A percentile compares a stretch with the other conserved stretches of the same genome.
phyloP scores from a whole-genome alignment of 2,329 filamentous ascomycete genomes.

The Epichloe festucae region DNA sequence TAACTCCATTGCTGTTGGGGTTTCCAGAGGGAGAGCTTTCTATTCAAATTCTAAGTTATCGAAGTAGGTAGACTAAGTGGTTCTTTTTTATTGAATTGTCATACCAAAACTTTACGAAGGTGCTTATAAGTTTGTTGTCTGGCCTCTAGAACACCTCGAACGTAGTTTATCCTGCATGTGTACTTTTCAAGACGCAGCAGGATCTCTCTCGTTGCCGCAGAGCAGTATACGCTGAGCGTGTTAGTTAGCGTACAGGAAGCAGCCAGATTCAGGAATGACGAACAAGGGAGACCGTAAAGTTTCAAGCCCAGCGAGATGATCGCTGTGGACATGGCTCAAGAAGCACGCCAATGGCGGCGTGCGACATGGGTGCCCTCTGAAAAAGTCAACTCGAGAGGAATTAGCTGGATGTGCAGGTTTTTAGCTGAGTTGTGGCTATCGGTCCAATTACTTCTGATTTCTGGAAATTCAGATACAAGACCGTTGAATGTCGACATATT shows the following conservation, averaged over 20 bases:
- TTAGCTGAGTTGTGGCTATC: neutral
- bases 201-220: slow-evolving; percentile 67
- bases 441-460: slow-evolving; percentile 47
- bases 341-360: slow-evolving; percentile 69
- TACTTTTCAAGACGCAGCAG: slow-evolving; percentile 69
- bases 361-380: slow-evolving; percentile 42
- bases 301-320: slow-evolving; percentile 75
- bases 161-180: slow-evolving; percentile 69
- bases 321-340: slow-evolving; percentile 83
- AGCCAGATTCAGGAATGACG: neutral
- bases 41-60: slow-evolving; percentile 14
- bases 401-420: neutral
- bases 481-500: slow-evolving; percentile 69
- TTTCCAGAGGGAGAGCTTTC: slow-evolving; percentile 73
- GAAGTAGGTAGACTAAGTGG: neutral
- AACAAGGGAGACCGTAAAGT: slow-evolving; percentile 62
- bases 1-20: slow-evolving; percentile 65
- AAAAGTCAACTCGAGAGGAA: slow-evolving; percentile 59
- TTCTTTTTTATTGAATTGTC: neutral
- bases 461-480: slow-evolving; percentile 61
- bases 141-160: slow-evolving; percentile 62
- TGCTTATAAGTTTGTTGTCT: slow-evolving; percentile 65
- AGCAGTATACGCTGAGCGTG: slow-evolving; percentile 61
- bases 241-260: neutral
- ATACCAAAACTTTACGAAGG: slow-evolving; percentile 53